These are phyloP conservation scores for Pseudomassariella vexata DNA, from an alignment of 2,329 filamentous ascomycete species.

Conservation along the genomic window DNA sequence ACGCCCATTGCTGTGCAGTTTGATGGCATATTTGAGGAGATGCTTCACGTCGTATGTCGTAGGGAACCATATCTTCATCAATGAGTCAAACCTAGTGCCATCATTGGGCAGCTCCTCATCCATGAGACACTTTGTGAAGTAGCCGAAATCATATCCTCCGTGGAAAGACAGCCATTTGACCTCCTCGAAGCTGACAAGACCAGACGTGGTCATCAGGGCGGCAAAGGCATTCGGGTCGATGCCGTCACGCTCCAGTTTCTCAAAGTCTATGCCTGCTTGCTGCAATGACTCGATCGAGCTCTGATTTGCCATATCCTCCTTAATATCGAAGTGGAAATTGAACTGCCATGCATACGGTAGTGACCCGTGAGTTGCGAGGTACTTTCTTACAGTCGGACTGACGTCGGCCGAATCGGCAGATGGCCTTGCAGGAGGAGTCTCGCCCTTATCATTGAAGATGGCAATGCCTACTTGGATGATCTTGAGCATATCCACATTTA, in stretches of 20 bases:
- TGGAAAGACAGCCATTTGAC: conserved; percentile 98
- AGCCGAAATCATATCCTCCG: conserved; percentile 96
- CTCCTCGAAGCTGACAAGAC: conserved; percentile 79
- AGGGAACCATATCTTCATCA: conserved; percentile 90
- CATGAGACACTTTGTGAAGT: conserved; percentile 88
- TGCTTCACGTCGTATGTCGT: conserved; percentile 95
- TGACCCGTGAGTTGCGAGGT: conserved; percentile 34
- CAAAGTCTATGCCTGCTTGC: conserved; percentile 89
- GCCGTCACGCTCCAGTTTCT: conserved; percentile 75
- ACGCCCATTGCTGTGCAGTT: conserved; percentile 59
- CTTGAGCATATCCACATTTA: conserved; percentile 95
- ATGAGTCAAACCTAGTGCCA: conserved; percentile 80
- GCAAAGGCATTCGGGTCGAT: conserved; percentile 90
- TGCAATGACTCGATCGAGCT: conserved; percentile 88
- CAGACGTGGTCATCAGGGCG: conserved; percentile 82
- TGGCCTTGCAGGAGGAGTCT: conserved; percentile 71
- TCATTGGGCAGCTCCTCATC: conserved; percentile 79
- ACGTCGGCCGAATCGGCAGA: conserved; percentile 35
- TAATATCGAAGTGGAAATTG: conserved; percentile 94
- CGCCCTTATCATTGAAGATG: conserved; percentile 84
- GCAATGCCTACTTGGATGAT: conserved; percentile 97
- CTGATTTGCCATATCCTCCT: conserved; percentile 96
- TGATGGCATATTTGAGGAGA: conserved; percentile 83
- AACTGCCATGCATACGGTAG: conserved; percentile 96
- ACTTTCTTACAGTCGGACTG: conserved; percentile 31